These are phyloP conservation scores for Pseudocercospora macadamiae DNA, from an alignment of 2,329 filamentous ascomycete species.

Conservation along the genomic window DNA sequence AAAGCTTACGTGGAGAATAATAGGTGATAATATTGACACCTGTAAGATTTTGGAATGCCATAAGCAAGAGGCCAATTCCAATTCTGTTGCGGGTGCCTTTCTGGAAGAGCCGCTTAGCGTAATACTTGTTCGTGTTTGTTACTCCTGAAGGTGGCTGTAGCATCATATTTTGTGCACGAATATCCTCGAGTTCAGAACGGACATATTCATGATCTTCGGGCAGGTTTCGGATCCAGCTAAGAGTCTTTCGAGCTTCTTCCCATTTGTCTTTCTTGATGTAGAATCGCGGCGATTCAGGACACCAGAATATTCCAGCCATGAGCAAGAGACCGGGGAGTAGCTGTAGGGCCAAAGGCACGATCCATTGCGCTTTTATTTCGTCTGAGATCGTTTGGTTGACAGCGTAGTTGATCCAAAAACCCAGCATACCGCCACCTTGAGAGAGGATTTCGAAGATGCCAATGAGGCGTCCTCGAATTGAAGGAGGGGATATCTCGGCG, in stretches of 20 bases:
- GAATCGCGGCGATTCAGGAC: slow-evolving; percentile 39
- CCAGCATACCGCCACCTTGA: slow-evolving; percentile 60
- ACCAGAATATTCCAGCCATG: slow-evolving; percentile 42
- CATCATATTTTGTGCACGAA: slow-evolving; percentile 58
- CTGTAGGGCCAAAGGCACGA: slow-evolving; percentile 61
- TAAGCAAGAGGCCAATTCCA: slow-evolving; percentile 43
- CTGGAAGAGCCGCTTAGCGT: slow-evolving; percentile 49
- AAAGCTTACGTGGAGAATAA: slow-evolving; percentile 25
- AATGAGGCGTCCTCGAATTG: slow-evolving; percentile 65
- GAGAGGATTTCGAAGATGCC: slow-evolving; percentile 70
- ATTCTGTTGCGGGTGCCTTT: slow-evolving; percentile 45
- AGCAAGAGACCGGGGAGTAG: slow-evolving; percentile 46
- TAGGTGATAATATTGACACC: slow-evolving; percentile 43
- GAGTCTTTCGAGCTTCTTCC: slow-evolving; percentile 45
- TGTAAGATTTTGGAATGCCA: slow-evolving; percentile 43
- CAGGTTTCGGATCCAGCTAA: slow-evolving; percentile 51
- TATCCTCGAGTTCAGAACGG: slow-evolving; percentile 54
- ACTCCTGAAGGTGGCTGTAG: slow-evolving; percentile 28
- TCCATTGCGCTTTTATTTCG: slow-evolving; percentile 59
- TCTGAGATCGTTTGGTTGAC: slow-evolving; percentile 48
- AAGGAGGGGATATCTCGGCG: slow-evolving; percentile 56
- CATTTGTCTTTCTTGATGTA: slow-evolving; percentile 29
- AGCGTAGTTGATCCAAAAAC: slow-evolving; percentile 50
- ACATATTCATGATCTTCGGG: slow-evolving; percentile 48
- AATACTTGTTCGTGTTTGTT: slow-evolving; percentile 21